Conservation (phyloP, 108 stramenopile species). For the Tribonema minus region DNA sequence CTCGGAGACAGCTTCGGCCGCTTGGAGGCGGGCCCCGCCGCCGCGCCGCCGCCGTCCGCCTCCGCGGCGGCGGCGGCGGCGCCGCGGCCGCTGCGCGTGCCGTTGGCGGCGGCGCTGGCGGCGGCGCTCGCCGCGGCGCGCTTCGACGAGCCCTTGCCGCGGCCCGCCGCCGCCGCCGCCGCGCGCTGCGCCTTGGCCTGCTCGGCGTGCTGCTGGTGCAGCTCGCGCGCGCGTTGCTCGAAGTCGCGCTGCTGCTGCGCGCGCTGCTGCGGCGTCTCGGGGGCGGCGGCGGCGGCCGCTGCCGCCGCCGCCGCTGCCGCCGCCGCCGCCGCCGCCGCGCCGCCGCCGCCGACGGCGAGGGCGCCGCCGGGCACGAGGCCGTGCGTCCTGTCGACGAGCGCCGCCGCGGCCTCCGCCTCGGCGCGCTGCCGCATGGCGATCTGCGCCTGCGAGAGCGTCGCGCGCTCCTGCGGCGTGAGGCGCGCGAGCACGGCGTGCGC, state of each 20-base stretch:
- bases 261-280: constrained; percentile 67
- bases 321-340: neutral
- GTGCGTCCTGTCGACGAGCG: too few species aligned
- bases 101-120: constrained; percentile 90
- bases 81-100: constrained; percentile 41
- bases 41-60: neutral
- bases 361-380: neutral
- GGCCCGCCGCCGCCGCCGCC: neutral
- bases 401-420: too few species aligned
- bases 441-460: too few species aligned
- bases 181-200: constrained; percentile 5
- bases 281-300: neutral
- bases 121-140: constrained; percentile 56
- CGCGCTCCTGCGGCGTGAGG: too few species aligned
- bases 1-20: too few species aligned
- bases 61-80: neutral
- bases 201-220: constrained; percentile 54
- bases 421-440: too few species aligned
- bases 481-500: neutral
- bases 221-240: constrained; percentile 89
- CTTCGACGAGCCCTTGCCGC: neutral
- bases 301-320: neutral
- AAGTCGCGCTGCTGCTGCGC: too few species aligned
- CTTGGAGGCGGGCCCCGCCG: neutral
- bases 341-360: neutral